phyloP scores from a whole-genome alignment of 345 rosid species.

The Microthlaspi erraticum region DNA sequence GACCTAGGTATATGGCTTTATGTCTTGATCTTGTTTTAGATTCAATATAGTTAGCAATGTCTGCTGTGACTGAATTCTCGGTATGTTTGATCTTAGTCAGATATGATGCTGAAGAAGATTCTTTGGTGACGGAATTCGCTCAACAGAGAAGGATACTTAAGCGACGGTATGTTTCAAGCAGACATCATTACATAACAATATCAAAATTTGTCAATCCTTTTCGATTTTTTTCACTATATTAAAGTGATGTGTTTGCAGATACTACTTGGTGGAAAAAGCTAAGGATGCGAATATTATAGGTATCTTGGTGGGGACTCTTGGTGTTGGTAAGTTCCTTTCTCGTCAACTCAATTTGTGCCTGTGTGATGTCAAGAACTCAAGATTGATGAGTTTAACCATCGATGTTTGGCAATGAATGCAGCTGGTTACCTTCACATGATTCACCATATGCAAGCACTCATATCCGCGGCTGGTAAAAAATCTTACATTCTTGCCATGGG shows the following conservation, averaged over 20 bases:
- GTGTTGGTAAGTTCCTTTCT: slow-evolving; percentile 69
- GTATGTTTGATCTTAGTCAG: slow-evolving; percentile 66
- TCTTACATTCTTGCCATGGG: slow-evolving; percentile 92
- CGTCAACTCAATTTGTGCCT: slow-evolving; percentile 14
- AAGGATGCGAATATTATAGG: slow-evolving; percentile 94
- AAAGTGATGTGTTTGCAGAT: slow-evolving; percentile 57
- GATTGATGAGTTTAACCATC: slow-evolving; percentile 15
- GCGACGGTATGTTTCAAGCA: slow-evolving; percentile 63
- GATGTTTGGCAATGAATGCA: slow-evolving; percentile 46
- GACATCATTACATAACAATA: slow-evolving; percentile 1
- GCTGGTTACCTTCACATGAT: slow-evolving; percentile 96
- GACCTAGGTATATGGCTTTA: slow-evolving; percentile 68
- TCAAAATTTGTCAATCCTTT: background rate
- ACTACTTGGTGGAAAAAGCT: slow-evolving; percentile 94
- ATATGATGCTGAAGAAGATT: slow-evolving; percentile 74
- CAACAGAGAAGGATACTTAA: slow-evolving; percentile 78
- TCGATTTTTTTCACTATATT: background rate
- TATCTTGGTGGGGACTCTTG: slow-evolving; percentile 94
- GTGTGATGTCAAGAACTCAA: background rate
- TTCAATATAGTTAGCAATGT: background rate
- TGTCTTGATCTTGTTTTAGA: background rate
- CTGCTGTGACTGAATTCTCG: slow-evolving; percentile 4
- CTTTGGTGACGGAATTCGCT: slow-evolving; percentile 71
- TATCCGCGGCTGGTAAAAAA: slow-evolving; percentile 75
- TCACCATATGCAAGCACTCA: slow-evolving; percentile 80